Conservation (phyloP, 768 basidiomycete genomes). For the Suillus alpinus region DNA sequence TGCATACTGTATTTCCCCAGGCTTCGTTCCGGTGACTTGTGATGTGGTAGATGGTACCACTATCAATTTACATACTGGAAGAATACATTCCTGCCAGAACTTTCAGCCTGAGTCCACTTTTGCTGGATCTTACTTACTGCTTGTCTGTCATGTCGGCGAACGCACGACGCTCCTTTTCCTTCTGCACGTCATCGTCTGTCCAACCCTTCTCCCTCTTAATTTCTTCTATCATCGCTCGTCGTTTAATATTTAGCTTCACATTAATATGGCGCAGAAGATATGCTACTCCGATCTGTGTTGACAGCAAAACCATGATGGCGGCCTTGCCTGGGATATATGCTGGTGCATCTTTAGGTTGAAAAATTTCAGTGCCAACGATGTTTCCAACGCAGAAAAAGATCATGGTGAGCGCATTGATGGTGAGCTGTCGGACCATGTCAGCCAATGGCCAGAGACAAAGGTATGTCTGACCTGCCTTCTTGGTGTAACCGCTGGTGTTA, state of each 20-base stretch:
- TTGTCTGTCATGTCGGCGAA: constrained; percentile 29
- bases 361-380: constrained; percentile 23
- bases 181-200: constrained; percentile 20
- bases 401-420: constrained; percentile 18
- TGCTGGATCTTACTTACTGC: constrained; percentile 13
- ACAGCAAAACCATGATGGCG: constrained; percentile 29
- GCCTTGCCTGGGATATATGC: constrained; percentile 34
- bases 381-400: constrained; percentile 20
- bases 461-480: constrained; percentile 18
- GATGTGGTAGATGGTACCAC: constrained; percentile 18
- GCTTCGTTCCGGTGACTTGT: background rate
- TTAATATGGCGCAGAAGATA: constrained; percentile 19
- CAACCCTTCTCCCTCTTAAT: constrained; percentile 18
- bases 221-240: constrained; percentile 12
- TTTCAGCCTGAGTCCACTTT: background rate
- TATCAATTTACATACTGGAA: constrained; percentile 25
- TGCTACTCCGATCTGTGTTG: constrained; percentile 21
- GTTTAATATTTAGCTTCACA: constrained; percentile 20
- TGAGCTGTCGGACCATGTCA: constrained; percentile 10
- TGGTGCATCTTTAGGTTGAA: constrained; percentile 23
- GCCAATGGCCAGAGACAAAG: background rate
- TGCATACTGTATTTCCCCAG: constrained; percentile 17
- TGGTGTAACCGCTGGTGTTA: constrained; percentile 26
- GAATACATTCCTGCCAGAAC: constrained; percentile 27
- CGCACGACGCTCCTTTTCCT: constrained; percentile 23